These are phyloP conservation scores for Trifolium pratense DNA, from an alignment of 306 rosid species.

Conservation along the genomic window DNA sequence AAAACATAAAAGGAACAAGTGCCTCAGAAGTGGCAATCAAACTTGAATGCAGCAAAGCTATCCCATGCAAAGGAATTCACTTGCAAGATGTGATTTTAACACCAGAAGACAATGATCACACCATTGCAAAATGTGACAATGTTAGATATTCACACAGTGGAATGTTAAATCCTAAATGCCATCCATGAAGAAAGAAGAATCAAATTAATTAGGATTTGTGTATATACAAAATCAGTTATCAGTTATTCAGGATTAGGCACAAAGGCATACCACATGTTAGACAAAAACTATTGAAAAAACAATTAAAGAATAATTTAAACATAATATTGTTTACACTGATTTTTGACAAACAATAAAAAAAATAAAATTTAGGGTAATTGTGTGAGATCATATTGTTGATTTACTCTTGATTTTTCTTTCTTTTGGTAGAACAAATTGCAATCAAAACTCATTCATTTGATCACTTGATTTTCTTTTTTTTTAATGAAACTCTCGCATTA, in stretches of 20 bases:
- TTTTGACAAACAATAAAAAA: neutral
- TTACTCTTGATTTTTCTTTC: neutral
- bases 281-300: neutral
- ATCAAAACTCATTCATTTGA: neutral
- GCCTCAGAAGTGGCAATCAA: slow-evolving; percentile 69
- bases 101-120: neutral
- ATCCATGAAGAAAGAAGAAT: slow-evolving; percentile 4
- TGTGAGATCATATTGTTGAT: neutral
- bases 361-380: neutral
- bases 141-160: slow-evolving; percentile 44
- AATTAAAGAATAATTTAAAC: slow-evolving; percentile 6
- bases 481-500: too few relatives aligned
- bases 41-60: slow-evolving; percentile 58
- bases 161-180: slow-evolving; percentile 60
- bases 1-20: slow-evolving; percentile 79
- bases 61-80: slow-evolving; percentile 54
- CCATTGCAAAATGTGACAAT: slow-evolving; percentile 62
- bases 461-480: too few relatives aligned
- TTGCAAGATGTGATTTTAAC: slow-evolving; percentile 55
- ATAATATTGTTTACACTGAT: neutral
- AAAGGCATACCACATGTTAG: neutral
- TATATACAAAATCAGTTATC: slow-evolving; percentile 1
- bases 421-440: neutral
- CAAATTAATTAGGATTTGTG: neutral
- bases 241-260: slow-evolving; percentile 10